Evolutionary conservation across 2,329 filamentous ascomycete genomes (phyloP), one percentile per base, ranked within the genome.

Genomic region (Pleurostoma richardsiae): DNA sequence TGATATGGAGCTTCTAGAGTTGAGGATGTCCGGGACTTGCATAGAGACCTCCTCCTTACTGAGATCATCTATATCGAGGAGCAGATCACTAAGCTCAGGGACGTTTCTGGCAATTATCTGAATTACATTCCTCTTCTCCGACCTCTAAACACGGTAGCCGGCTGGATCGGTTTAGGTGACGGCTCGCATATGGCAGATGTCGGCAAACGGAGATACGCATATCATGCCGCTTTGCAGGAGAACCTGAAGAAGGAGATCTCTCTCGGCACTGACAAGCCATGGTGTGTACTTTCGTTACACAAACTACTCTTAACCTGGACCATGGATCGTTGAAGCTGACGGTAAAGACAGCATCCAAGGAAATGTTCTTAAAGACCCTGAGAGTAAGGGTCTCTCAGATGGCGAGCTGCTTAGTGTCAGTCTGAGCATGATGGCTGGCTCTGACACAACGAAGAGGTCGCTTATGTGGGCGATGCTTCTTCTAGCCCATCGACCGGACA

Each of bases 31-130:
- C 33, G 33, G n/a, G 33, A 36, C 33, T 36, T 36, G 3, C 43
- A 45, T 30, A 39, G 40, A 5, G 74, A 81, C 45, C 67, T 73
- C 5, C 64, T 84, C n/a, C 82, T 85, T 50, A 66, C 74, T 19
- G 80, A 84, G 56, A 83, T 84, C 49, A 82, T 76, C 2, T 71
- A 83, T 42, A 80, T 83, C 19, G 80, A 83, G 52, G 79, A 82
- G 40, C 74, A 78, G 31, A 77, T 83, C 39, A 77, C 71, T 55
- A 73, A 74, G 43, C 82, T 83, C 60, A 45, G 50, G 39, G 43
- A 42, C 31, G 49, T 45, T 26, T 48, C 50, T 26, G 46, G 50
- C 30, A 50, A 50, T 39, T 30, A 52, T 42, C 45, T 50, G 45
- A 45, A 50, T 33, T 52, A 50, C 30, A 43, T 52, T n/a, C 49